Evolutionary conservation across 2,329 filamentous ascomycete genomes (phyloP).

Genomic region (Ophiosphaerella narmari): DNA sequence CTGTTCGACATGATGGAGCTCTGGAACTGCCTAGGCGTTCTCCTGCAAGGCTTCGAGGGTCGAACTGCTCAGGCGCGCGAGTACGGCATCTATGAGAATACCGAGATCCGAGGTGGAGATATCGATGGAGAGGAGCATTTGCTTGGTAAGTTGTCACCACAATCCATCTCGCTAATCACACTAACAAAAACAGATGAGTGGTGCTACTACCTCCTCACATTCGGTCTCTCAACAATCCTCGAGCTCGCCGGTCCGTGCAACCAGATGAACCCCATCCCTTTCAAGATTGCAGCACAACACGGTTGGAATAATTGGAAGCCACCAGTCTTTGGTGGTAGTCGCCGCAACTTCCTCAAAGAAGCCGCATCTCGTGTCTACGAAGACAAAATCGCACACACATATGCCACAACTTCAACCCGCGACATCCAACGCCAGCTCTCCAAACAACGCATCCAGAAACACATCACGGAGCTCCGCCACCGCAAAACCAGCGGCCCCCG

Average conservation of each 20-base stretch:
- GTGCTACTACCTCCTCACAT: constrained; percentile 63
- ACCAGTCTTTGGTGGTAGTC: constrained; percentile 52
- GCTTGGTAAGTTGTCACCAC: constrained; percentile 50
- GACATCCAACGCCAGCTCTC: constrained; percentile 47
- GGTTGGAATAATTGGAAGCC: constrained; percentile 63
- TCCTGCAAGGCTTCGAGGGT: constrained; percentile 61
- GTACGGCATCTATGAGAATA: constrained; percentile 60
- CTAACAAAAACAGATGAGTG: constrained; percentile 58
- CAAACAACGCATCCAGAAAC: constrained; percentile 49
- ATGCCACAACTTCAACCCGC: constrained; percentile 39
- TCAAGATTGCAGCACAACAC: constrained; percentile 57
- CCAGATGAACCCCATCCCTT: constrained; percentile 50
- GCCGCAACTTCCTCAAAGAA: constrained; percentile 64
- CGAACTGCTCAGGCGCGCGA: constrained; percentile 59
- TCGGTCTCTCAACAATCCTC: constrained; percentile 62
- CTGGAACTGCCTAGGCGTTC: constrained; percentile 63
- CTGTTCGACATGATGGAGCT: constrained; percentile 69
- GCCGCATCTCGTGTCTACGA: constrained; percentile 65
- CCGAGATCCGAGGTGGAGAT: constrained; percentile 53
- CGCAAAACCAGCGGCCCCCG: constrained; percentile 43
- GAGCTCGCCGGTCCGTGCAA: constrained; percentile 52
- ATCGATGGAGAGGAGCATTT: constrained; percentile 58
- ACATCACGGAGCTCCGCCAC: constrained; percentile 50
- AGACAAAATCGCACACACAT: constrained; percentile 50
- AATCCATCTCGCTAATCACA: background rate